These are phyloP conservation scores for Carallia pectinifolia DNA, from an alignment of 345 rosid genomes.

Conservation along the genomic window DNA sequence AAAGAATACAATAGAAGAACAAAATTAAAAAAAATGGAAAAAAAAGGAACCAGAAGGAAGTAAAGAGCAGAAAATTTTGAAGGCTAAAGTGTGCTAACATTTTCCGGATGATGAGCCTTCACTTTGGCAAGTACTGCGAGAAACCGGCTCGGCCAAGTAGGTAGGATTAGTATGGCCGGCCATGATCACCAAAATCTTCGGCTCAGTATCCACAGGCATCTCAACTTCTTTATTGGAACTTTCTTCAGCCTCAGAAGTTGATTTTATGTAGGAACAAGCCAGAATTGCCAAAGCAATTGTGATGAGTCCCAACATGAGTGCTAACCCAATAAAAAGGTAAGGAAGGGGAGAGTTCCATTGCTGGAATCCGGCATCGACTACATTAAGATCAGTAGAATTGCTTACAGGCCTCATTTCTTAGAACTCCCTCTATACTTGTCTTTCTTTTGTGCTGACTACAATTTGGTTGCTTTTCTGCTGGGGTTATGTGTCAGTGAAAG, in stretches of 20 bases:
- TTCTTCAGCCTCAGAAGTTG: neutral
- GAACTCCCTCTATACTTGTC: neutral
- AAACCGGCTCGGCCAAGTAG: neutral
- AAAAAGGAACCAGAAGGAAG: neutral
- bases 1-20: neutral
- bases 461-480: too few species aligned
- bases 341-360: constrained; percentile 27
- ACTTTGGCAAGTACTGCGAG: neutral
- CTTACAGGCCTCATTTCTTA: neutral
- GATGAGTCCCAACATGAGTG: constrained; percentile 21
- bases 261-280: constrained; percentile 25
- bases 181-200: constrained; percentile 22
- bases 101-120: neutral
- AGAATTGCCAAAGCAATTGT: constrained; percentile 26
- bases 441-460: neutral
- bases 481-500: neutral
- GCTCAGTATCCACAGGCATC: constrained; percentile 10
- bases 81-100: neutral
- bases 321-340: constrained; percentile 27
- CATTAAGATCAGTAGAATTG: neutral
- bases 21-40: neutral
- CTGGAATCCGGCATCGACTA: neutral
- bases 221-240: neutral
- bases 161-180: constrained; percentile 24
- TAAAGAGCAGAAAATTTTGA: neutral